A percentile compares a stretch with the other conserved stretches of the same genome.
Evolutionary conservation across 2,329 filamentous ascomycete genomes (phyloP).

Genomic region (Cladobotryum protrusum): DNA sequence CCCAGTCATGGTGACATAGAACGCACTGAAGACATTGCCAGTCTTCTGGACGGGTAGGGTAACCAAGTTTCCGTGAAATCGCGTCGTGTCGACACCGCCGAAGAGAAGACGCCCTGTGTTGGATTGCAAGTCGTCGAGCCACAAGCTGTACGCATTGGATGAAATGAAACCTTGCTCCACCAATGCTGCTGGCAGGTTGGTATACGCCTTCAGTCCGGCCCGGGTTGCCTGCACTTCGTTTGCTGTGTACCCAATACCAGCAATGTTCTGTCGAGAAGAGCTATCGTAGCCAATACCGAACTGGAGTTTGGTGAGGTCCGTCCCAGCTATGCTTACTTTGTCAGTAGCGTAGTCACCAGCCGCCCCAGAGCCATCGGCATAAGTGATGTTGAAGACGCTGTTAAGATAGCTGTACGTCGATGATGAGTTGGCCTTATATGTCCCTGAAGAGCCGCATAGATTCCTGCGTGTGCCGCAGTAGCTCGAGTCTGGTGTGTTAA

Average conservation of each 20-base stretch:
- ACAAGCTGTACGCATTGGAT: slow-evolving; percentile 66
- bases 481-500: slow-evolving; percentile 57
- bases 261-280: slow-evolving; percentile 60
- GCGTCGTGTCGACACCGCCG: slow-evolving; percentile 64
- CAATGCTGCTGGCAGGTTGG: slow-evolving; percentile 64
- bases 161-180: slow-evolving; percentile 53
- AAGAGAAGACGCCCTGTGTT: slow-evolving; percentile 65
- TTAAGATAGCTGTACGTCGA: slow-evolving; percentile 70
- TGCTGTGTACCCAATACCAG: slow-evolving; percentile 74
- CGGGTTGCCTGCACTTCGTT: slow-evolving; percentile 71
- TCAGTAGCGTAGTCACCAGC: slow-evolving; percentile 76
- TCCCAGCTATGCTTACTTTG: slow-evolving; percentile 53
- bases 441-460: slow-evolving; percentile 56
- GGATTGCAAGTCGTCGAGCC: slow-evolving; percentile 65
- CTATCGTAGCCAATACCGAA: slow-evolving; percentile 67
- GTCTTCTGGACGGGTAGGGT: slow-evolving; percentile 61
- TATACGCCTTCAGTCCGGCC: slow-evolving; percentile 49
- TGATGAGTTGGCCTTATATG: slow-evolving; percentile 64
- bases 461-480: slow-evolving; percentile 47
- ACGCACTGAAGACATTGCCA: slow-evolving; percentile 49
- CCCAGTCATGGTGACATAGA: slow-evolving; percentile 62
- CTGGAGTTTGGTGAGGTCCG: slow-evolving; percentile 52
- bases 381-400: slow-evolving; percentile 78
- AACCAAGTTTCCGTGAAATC: slow-evolving; percentile 56
- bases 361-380: slow-evolving; percentile 74